Percentiles rank a stretch among this genome's conserved stretches.
Evolutionary conservation across 768 basidiomycete species (phyloP).

Genomic region (Leccinum obscurum): DNA sequence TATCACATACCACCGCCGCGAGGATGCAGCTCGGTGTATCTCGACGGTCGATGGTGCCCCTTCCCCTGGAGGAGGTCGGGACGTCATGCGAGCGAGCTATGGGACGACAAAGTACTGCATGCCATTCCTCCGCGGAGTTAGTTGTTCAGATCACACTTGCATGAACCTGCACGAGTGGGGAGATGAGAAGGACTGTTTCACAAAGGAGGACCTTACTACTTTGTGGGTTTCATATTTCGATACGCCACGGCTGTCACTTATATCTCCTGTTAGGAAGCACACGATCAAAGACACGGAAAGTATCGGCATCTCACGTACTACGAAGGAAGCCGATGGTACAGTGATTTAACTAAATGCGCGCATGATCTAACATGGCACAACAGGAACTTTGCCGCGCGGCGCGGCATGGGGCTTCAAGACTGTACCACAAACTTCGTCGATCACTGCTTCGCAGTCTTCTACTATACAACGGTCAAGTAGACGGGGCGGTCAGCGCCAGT

Average conservation of each 20-base stretch:
- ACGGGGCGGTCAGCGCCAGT: conserved; percentile 49
- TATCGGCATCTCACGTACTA: conserved; percentile 43
- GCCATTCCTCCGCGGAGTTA: conserved; percentile 82
- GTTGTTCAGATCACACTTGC: conserved; percentile 86
- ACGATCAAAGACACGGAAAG: conserved; percentile 89
- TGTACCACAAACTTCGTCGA: conserved; percentile 20
- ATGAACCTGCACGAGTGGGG: conserved; percentile 98
- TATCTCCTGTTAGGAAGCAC: conserved; percentile 63
- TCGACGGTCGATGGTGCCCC: conserved; percentile 88
- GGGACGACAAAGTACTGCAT: conserved; percentile 99
- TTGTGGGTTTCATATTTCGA: conserved; percentile 52
- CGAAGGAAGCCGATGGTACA: conserved; percentile 61
- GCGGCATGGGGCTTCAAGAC: conserved; percentile 62
- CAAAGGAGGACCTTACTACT: conserved; percentile 93
- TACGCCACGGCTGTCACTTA: conserved; percentile 4
- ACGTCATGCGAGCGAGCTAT: conserved; percentile 89
- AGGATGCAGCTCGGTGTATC: conserved; percentile 94
- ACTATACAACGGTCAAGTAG: conserved; percentile 39
- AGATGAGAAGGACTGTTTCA: conserved; percentile 96
- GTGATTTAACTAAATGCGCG: background rate
- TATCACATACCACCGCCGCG: conserved; percentile 91
- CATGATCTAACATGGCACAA: conserved; percentile 11
- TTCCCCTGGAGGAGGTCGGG: conserved; percentile 86
- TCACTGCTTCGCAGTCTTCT: conserved; percentile 20
- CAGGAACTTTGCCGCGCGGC: conserved; percentile 61